These are phyloP conservation scores for Colletotrichum truncatum DNA, from an alignment of 2,329 filamentous ascomycete species.

Conservation along the genomic window DNA sequence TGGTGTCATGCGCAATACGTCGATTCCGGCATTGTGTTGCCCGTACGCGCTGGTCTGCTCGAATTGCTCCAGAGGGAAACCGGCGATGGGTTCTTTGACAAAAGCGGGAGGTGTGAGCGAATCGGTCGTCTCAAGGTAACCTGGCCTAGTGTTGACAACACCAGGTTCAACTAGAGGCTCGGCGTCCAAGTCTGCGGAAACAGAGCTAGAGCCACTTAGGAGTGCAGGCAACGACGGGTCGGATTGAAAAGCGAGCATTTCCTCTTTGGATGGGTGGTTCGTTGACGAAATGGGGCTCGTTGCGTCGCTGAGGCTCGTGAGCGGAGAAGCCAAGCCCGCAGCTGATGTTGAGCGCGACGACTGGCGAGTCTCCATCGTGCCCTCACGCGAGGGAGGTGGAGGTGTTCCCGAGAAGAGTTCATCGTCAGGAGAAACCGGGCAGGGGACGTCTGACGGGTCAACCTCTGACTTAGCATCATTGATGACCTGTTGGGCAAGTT, in stretches of 20 bases:
- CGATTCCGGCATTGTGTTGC: slow-evolving; percentile 36
- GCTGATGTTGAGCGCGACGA: slow-evolving; percentile 64
- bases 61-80: slow-evolving; percentile 56
- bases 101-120: slow-evolving; percentile 63
- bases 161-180: slow-evolving; percentile 65
- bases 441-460: slow-evolving; percentile 44
- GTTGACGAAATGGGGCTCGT: slow-evolving; percentile 56
- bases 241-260: slow-evolving; percentile 65
- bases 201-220: slow-evolving; percentile 70
- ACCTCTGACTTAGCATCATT: slow-evolving; percentile 4
- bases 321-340: slow-evolving; percentile 56
- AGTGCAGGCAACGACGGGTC: slow-evolving; percentile 72
- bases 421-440: slow-evolving; percentile 57
- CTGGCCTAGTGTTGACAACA: slow-evolving; percentile 49
- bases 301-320: slow-evolving; percentile 64
- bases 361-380: slow-evolving; percentile 53
- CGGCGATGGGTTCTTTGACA: slow-evolving; percentile 54
- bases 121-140: slow-evolving; percentile 61
- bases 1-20: slow-evolving; percentile 28
- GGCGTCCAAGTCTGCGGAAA: slow-evolving; percentile 69
- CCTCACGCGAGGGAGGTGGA: slow-evolving; percentile 46
- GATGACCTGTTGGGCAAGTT: slow-evolving; percentile 38
- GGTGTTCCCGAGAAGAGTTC: slow-evolving; percentile 38
- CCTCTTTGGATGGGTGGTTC: slow-evolving; percentile 51
- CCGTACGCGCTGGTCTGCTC: slow-evolving; percentile 32